Conservation (phyloP, 1,139 yeast species). For the Zygosaccharomyces sapae region DNA sequence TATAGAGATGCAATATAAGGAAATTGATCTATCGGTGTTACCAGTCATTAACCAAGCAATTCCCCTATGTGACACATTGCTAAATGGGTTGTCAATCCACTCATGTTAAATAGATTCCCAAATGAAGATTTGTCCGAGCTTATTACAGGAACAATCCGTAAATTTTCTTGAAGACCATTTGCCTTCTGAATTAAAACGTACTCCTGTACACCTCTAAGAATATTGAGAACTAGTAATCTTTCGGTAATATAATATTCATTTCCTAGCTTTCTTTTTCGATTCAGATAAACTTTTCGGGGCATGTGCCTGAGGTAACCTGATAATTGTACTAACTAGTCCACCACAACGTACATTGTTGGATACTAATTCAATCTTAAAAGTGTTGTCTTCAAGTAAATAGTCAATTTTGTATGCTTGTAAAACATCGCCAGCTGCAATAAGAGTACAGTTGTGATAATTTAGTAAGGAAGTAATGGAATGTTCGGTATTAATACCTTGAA, state of each 20-base stretch:
- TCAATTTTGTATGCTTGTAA: conserved; percentile 24
- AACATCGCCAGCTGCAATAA: conserved; percentile 26
- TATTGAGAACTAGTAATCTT: conserved; percentile 12
- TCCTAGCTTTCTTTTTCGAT: background rate
- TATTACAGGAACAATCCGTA: background rate
- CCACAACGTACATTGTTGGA: conserved; percentile 17
- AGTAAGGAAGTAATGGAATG: conserved; percentile 18
- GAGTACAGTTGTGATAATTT: conserved; percentile 19
- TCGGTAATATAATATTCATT: background rate
- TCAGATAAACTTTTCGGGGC: background rate
- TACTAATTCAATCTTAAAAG: conserved; percentile 18
- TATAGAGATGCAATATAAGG: background rate
- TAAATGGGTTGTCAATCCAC: background rate
- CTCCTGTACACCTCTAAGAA: conserved; percentile 20
- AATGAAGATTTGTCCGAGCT: background rate
- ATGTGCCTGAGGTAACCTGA: background rate
- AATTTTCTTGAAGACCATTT: background rate
- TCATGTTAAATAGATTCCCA: background rate
- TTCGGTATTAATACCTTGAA: conserved; percentile 17
- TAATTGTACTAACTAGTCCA: conserved; percentile 18
- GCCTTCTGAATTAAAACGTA: conserved; percentile 7
- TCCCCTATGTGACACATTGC: background rate
- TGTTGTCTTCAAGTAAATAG: conserved; percentile 29
- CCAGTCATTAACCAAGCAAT: conserved; percentile 1
- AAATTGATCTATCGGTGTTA: background rate